Base-by-base conservation (phyloP, 2,329 filamentous ascomycete species). In the Aspergillus sp. region DNA sequence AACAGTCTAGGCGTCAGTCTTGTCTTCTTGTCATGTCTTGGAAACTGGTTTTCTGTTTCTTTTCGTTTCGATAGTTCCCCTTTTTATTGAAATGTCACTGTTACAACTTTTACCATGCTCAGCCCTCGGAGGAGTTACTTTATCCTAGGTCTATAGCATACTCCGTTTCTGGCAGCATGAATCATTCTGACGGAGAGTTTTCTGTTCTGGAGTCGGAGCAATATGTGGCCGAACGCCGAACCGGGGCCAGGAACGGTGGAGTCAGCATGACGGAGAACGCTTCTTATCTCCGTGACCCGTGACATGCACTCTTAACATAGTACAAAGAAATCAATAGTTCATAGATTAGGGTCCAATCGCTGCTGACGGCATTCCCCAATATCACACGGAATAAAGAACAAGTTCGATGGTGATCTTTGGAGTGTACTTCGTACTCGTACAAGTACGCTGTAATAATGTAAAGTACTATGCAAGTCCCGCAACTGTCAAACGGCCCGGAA, bases 401-500 rank as follows among this genome's bases (percentile, higher is more conserved):
- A 30, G 25, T 30, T 12, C 25, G 25, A 30, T 30, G 9, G 25
- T 30, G 25, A 27, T 30, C 25, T 30, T 30, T 1, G 25, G 2
- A 9, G 3, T 33, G n/a, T n/a, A 10, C 30, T 12, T 2, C 30
- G n/a, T 37, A 7, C n/a, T 37, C 33, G 6, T 7, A 37, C 33
- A 7, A n/a, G n/a, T 19, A n/a, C n/a, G 25, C 33, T 19, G 3
- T 10, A 37, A 6, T n/a, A 17, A 37, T 37, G 25, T 30, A 30
- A 30, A 30, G 25, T 30, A 27, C 33, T n/a, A 37, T n/a, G n/a
- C 13, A 37, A 33, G 33, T 19, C 33, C n/a, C 33, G 17, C 33
- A 37, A 37, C 33, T 37, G 33, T 37, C 15, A 48, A 39, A 23
- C 35, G 32, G 44, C 33, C 56, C 59, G 58, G 58, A 56, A 49